Evolutionary conservation across 2,329 filamentous ascomycete species (phyloP).

Genomic region (Periconia digitata): DNA sequence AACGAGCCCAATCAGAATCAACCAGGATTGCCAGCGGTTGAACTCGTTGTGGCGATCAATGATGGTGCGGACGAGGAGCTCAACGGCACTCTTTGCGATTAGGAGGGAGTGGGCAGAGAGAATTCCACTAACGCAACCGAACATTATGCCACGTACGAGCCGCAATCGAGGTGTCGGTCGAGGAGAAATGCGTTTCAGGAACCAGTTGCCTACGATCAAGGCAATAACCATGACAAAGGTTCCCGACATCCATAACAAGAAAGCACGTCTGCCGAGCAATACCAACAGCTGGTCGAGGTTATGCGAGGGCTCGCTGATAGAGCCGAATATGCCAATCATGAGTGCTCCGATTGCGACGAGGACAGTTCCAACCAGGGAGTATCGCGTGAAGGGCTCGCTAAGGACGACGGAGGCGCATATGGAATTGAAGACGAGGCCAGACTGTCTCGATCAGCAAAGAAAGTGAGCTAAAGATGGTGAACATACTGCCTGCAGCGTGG

Average conservation of each 20-base stretch:
- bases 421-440: constrained; percentile 96
- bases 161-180: constrained; percentile 65
- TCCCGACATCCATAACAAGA: constrained; percentile 85
- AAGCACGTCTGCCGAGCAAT: constrained; percentile 72
- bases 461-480: constrained; percentile 7
- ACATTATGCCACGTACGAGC: constrained; percentile 78
- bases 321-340: constrained; percentile 90
- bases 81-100: constrained; percentile 94
- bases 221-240: constrained; percentile 72
- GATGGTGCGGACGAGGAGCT: constrained; percentile 84
- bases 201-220: constrained; percentile 58
- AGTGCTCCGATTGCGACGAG: constrained; percentile 87
- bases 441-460: constrained; percentile 44
- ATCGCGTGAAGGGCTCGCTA: constrained; percentile 88
- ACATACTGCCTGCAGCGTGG: constrained; percentile 78
- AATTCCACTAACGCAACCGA: constrained; percentile 85
- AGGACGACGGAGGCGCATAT: constrained; percentile 94
- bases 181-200: constrained; percentile 42
- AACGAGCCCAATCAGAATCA: constrained; percentile 80
- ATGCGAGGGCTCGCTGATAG: constrained; percentile 90
- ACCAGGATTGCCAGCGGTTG: constrained; percentile 91
- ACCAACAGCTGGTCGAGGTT: constrained; percentile 77
- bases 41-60: constrained; percentile 90
- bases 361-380: constrained; percentile 86
- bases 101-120: constrained; percentile 91